Evolutionary conservation across 495 filamentous ascomycete species (phyloP), one percentile per base, ranked within the genome.

Genomic region (Penicillium ochrochloron): DNA sequence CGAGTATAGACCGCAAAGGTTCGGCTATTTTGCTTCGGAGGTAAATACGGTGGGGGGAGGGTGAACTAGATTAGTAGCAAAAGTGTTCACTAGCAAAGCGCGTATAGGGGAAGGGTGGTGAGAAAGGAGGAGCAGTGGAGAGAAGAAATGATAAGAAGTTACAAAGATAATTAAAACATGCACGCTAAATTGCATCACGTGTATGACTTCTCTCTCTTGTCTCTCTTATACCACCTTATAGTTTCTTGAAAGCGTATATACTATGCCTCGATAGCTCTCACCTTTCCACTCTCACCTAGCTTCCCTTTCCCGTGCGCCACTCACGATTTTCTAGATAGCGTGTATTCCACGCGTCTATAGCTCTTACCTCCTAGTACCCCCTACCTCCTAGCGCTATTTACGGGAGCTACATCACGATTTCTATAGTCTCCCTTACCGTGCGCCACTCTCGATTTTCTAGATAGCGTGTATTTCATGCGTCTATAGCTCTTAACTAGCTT

Each of bases 11-110:
- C 29, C 23, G 23, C 7, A 53, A 53, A 50, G 46, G 15, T 33
- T 53, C 23, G 50, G 0, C 17, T 53, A 53, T 53, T 53, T 53
- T 53, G 23, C 50, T 53, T 53, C 50, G 50, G 50, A 53, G 23
- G 25, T 7, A 53, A 53, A 31, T 53, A 53, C 23, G 23, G 50
- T 33, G 23, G 50, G 50, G 33, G 50, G 50, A 53, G 7, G 6
- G 50, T 31, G 23, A 53, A 53, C 50, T 53, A 53, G 15, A 31
- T 53, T 10, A 29, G 25, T 53, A 50, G 46, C n/a, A 50, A 50
- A 50, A 19, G 19, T 50, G 5, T 50, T 50, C n/a, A 50, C 46
- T 9, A 50, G n/a, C 12, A 50, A 50, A 21, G 5, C 46, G 46
- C 46, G n/a, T 17, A 50, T 50, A 50, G n/a, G 46, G 46, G 25